Evolutionary conservation across 192 early-diverging fungal genomes (phyloP).

Genomic region (Rhizoclosmatium globosum): DNA sequence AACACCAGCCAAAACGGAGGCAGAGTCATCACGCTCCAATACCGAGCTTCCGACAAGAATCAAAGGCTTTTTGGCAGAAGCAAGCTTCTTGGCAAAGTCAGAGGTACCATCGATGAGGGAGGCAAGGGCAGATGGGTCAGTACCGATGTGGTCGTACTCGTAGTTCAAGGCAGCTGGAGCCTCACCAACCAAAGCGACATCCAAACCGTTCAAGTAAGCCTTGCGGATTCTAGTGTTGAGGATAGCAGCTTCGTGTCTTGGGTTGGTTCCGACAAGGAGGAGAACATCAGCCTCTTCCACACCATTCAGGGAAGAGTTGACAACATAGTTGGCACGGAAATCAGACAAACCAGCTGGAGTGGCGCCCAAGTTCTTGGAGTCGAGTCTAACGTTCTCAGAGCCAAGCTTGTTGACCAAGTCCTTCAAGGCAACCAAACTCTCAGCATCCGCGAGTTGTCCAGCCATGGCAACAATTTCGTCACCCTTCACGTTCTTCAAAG

Average conservation of each 20-base stretch:
- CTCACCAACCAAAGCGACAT: constrained; percentile 85
- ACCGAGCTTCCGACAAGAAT: constrained; percentile 88
- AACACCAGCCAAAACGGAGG: constrained; percentile 78
- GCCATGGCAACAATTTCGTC: constrained; percentile 83
- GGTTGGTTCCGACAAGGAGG: constrained; percentile 93
- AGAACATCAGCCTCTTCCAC: constrained; percentile 94
- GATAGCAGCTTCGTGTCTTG: constrained; percentile 94
- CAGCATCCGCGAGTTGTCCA: constrained; percentile 93
- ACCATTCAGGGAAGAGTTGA: constrained; percentile 85
- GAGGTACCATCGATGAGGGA: constrained; percentile 72
- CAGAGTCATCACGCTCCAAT: constrained; percentile 76
- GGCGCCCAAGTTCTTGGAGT: constrained; percentile 61
- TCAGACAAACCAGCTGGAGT: constrained; percentile 69
- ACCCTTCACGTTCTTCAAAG: constrained; percentile 66
- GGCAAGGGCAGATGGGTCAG: constrained; percentile 70
- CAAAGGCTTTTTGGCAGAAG: constrained; percentile 89
- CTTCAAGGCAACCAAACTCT: constrained; percentile 93
- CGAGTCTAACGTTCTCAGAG: constrained; percentile 85
- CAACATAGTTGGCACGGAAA: constrained; percentile 88
- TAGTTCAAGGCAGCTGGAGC: constrained; percentile 80
- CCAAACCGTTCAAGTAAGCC: constrained; percentile 84
- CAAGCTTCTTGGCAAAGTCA: constrained; percentile 77
- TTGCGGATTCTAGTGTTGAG: constrained; percentile 97
- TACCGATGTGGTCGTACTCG: constrained; percentile 88
- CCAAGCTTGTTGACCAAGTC: constrained; percentile 90